Evolutionary conservation across 768 basidiomycete species (phyloP).

Genomic region (Termitomyces sp.): DNA sequence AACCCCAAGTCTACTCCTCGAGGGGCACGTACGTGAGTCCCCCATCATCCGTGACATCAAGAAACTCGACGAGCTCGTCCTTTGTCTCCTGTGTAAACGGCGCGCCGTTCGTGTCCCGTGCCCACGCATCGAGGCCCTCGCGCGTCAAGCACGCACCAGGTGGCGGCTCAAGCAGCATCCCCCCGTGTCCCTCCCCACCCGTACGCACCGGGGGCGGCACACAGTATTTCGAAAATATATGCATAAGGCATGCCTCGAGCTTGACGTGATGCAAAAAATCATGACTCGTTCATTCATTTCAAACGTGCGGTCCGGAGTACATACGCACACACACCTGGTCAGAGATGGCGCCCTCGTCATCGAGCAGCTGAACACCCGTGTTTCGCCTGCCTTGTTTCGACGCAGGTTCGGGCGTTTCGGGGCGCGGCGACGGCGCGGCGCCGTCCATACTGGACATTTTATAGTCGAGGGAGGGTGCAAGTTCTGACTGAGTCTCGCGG

Average conservation of each 20-base stretch:
- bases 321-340: constrained; percentile 41
- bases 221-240: constrained; percentile 80
- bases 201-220: constrained; percentile 31
- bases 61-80: constrained; percentile 68
- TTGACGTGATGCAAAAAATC: too few species aligned
- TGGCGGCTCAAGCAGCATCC: constrained; percentile 40
- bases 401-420: constrained; percentile 59
- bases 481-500: neutral
- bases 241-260: constrained; percentile 66
- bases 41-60: constrained; percentile 70
- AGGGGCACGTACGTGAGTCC: constrained; percentile 63
- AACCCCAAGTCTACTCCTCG: too few species aligned
- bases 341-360: constrained; percentile 66
- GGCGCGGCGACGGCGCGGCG: constrained; percentile 42
- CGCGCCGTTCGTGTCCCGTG: constrained; percentile 75
- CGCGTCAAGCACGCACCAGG: constrained; percentile 52
- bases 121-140: constrained; percentile 69
- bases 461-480: neutral
- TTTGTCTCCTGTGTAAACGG: constrained; percentile 76
- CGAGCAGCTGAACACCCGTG: constrained; percentile 50
- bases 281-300: too few species aligned
- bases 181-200: constrained; percentile 17
- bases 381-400: constrained; percentile 57
- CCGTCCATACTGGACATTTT: constrained; percentile 15
- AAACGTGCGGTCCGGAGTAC: too few species aligned